A percentile compares a stretch with the other conserved stretches of the same genome.
phyloP scores from a whole-genome alignment of 768 basidiomycete species.

The Auricularia sp. region DNA sequence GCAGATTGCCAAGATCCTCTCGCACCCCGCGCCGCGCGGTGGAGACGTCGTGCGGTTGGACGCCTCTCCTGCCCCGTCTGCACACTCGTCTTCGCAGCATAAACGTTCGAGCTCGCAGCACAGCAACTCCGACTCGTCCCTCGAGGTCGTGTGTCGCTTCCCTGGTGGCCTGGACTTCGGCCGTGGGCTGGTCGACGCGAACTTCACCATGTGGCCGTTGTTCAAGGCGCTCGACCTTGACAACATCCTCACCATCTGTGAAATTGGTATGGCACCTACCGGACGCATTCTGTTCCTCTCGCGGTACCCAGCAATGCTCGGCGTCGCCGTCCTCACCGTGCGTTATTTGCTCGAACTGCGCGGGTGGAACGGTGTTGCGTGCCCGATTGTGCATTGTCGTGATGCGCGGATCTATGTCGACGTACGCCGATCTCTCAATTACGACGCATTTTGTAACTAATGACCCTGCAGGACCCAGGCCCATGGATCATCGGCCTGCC shows the following conservation, averaged over 20 bases:
- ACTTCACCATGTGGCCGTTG: constrained; percentile 94
- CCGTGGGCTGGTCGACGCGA: constrained; percentile 81
- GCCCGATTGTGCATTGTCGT: constrained; percentile 73
- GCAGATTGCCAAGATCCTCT: constrained; percentile 79
- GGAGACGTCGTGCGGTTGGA: constrained; percentile 81
- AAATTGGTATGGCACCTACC: constrained; percentile 83
- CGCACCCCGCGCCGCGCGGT: constrained; percentile 77
- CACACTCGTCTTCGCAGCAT: constrained; percentile 19
- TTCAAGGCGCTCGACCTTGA: constrained; percentile 90
- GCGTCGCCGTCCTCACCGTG: constrained; percentile 81
- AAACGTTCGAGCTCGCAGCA: constrained; percentile 13
- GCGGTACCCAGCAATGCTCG: constrained; percentile 84
- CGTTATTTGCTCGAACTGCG: constrained; percentile 87
- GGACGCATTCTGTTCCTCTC: constrained; percentile 84
- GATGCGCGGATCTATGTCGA: constrained; percentile 91
- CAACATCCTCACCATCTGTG: constrained; percentile 86
- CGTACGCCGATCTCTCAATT: constrained; percentile 1
- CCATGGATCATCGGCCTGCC: constrained; percentile 93
- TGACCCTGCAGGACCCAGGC: constrained; percentile 54
- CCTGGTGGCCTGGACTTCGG: constrained; percentile 93
- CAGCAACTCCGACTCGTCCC: constrained; percentile 15
- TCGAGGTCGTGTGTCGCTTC: constrained; percentile 83
- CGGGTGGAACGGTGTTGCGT: constrained; percentile 85
- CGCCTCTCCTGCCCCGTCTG: constrained; percentile 39
- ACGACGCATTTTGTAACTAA: background rate